A percentile compares a stretch with the other conserved stretches of the same genome.
These are phyloP conservation scores for Gossypium herbaceum DNA, from an alignment of 345 rosid genomes.

Conservation along the genomic window DNA sequence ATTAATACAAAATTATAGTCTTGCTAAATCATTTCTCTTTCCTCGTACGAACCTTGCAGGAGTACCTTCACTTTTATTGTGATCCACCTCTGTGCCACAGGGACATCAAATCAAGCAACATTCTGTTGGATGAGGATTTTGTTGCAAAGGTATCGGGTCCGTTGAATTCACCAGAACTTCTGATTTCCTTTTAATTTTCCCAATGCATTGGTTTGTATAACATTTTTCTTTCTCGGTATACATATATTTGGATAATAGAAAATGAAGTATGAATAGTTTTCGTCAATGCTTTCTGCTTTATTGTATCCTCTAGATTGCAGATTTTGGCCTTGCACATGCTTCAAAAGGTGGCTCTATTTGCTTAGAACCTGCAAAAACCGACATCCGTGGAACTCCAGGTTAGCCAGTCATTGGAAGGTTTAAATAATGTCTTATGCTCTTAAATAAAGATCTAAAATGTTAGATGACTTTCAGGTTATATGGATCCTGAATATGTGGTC, in stretches of 20 bases:
- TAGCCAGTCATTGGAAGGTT: slow-evolving; percentile 11
- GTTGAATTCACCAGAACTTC: not conserved
- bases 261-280: not conserved
- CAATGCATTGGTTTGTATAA: not conserved
- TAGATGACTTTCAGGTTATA: slow-evolving; percentile 57
- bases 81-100: slow-evolving; percentile 96
- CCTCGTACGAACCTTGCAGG: slow-evolving; percentile 39
- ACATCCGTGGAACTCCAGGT: slow-evolving; percentile 99
- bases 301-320: slow-evolving; percentile 69
- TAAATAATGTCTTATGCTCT: not conserved
- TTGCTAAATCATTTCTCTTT: not conserved
- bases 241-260: not conserved
- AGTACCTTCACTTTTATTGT: slow-evolving; percentile 94
- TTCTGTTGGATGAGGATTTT: slow-evolving; percentile 78
- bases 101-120: slow-evolving; percentile 97
- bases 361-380: slow-evolving; percentile 83
- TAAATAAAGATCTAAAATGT: slow-evolving; percentile 14
- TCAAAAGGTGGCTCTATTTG: slow-evolving; percentile 82
- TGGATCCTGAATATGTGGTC: slow-evolving; percentile 90
- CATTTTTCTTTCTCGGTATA: not conserved
- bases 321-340: slow-evolving; percentile 93
- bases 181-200: not conserved
- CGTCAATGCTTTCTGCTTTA: not conserved
- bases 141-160: slow-evolving; percentile 69
- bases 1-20: not conserved